A percentile compares a stretch with the other conserved stretches of the same genome.
phyloP scores from a whole-genome alignment of 2,329 filamentous ascomycete species.

The Diplodia mutila region DNA sequence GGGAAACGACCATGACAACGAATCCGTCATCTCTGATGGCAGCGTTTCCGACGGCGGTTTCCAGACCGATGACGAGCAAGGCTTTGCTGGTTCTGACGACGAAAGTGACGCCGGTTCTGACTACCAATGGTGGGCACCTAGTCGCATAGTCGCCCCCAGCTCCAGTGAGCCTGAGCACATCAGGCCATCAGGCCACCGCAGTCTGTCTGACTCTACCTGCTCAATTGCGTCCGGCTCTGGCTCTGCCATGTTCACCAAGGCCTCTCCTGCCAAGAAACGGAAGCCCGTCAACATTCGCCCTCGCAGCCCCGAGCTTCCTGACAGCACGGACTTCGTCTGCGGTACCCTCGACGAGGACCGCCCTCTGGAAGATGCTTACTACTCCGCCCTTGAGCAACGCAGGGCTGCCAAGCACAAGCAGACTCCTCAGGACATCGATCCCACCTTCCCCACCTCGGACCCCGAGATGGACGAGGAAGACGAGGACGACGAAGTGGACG shows the following conservation, averaged over 20 bases:
- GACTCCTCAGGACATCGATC: conserved; percentile 66
- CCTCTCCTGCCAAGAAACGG: conserved; percentile 50
- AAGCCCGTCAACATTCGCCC: conserved; percentile 62
- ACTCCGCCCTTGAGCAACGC: conserved; percentile 79
- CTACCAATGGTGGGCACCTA: conserved; percentile 66
- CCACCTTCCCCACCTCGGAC: conserved; percentile 94
- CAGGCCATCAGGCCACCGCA: conserved; percentile 50
- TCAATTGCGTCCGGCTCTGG: conserved; percentile 43
- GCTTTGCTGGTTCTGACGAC: conserved; percentile 71
- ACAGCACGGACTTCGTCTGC: conserved; percentile 99
- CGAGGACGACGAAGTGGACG: conserved; percentile 49
- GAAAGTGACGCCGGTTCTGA: conserved; percentile 68
- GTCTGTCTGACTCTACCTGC: conserved; percentile 57
- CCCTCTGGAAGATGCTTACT: conserved; percentile 90
- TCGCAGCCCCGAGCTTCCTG: conserved; percentile 80
- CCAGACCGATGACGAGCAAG: conserved; percentile 77
- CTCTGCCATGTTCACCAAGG: conserved; percentile 28
- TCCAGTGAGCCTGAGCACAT: conserved; percentile 57
- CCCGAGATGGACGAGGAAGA: conserved; percentile 81
- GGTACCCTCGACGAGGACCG: conserved; percentile 95
- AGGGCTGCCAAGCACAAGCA: conserved; percentile 46
- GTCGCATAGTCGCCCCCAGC: conserved; percentile 56
- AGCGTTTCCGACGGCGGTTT: conserved; percentile 66
- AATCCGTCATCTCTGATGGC: conserved; percentile 37
- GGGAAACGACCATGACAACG: conserved; percentile 49